Conservation (phyloP, 2,329 filamentous ascomycete species). For the Aspergillus ochraceus region DNA sequence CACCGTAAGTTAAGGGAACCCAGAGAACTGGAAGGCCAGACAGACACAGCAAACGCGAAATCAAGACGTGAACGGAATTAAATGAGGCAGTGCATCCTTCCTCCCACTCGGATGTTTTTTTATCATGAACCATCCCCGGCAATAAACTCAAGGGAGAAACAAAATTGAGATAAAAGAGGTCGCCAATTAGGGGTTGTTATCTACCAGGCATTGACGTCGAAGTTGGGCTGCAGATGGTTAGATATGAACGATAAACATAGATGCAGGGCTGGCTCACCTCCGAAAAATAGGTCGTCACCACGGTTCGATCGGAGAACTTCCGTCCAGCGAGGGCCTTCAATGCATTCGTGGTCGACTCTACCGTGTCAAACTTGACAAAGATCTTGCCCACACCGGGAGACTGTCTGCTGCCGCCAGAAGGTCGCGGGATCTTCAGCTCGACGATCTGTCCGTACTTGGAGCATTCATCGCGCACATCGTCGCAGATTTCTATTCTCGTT, state of each 20-base stretch:
- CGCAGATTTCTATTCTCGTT: slow-evolving; percentile 75
- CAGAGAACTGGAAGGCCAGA: not conserved
- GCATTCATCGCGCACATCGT: slow-evolving; percentile 92
- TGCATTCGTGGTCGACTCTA: slow-evolving; percentile 78
- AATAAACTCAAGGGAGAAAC: not conserved
- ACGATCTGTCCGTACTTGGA: slow-evolving; percentile 81
- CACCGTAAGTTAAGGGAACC: not conserved
- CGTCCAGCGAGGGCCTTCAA: slow-evolving; percentile 86
- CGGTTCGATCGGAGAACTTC: slow-evolving; percentile 94
- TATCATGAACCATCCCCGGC: not conserved
- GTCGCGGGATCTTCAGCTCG: slow-evolving; percentile 90
- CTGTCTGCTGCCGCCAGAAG: slow-evolving; percentile 77
- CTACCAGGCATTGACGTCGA: slow-evolving; percentile 88
- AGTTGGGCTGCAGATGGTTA: slow-evolving; percentile 69
- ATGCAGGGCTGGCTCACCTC: slow-evolving; percentile 61
- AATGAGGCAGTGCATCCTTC: not conserved
- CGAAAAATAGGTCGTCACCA: slow-evolving; percentile 93
- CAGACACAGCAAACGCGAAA: not conserved
- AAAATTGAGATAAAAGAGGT: not conserved
- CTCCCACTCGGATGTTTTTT: not conserved
- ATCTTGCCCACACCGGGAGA: slow-evolving; percentile 95
- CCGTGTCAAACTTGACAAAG: slow-evolving; percentile 85
- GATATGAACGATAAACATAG: slow-evolving; percentile 20
- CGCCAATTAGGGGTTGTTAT: not conserved
- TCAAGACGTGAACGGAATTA: not conserved